These are phyloP conservation scores for Blepharisma stoltei DNA, from an alignment of 73 alveolate species.

Conservation along the genomic window DNA sequence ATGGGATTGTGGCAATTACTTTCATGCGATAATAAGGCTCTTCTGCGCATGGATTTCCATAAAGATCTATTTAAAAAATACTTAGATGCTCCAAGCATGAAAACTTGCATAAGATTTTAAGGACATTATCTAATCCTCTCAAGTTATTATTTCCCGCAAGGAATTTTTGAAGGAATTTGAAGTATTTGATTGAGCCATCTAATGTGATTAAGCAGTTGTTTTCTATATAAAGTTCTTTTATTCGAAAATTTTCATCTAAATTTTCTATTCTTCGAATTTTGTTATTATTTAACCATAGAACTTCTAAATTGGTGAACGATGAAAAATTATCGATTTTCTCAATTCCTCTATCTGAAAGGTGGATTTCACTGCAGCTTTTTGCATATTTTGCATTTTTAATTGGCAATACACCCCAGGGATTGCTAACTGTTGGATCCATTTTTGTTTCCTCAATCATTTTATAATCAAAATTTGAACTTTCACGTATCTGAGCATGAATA, in stretches of 20 bases:
- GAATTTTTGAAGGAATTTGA: conserved; percentile 86
- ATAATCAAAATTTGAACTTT: neutral
- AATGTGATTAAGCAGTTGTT: conserved; percentile 74
- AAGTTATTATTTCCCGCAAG: conserved; percentile 75
- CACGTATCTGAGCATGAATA: too few species aligned
- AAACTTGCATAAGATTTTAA: conserved; percentile 66
- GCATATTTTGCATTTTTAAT: conserved; percentile 92
- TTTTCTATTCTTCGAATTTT: conserved; percentile 75
- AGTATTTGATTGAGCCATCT: conserved; percentile 81
- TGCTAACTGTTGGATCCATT: conserved; percentile 48
- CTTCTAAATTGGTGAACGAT: conserved; percentile 91
- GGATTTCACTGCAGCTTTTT: conserved; percentile 88
- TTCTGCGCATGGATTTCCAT: conserved; percentile 89
- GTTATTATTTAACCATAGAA: conserved; percentile 90
- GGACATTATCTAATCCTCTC: conserved; percentile 82
- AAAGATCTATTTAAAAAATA: conserved; percentile 30
- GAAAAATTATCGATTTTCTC: conserved; percentile 77
- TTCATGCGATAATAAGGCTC: conserved; percentile 94
- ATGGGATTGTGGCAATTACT: conserved; percentile 82
- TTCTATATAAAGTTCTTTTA: conserved; percentile 79
- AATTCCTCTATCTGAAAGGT: conserved; percentile 77
- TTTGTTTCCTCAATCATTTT: neutral
- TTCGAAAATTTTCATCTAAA: conserved; percentile 77
- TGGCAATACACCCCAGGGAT: conserved; percentile 93
- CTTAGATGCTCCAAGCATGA: conserved; percentile 67